Percentiles rank a stretch among this genome's conserved stretches.
Evolutionary conservation across 129 eudicot species (phyloP).

Genomic region (Escallonia rubra): DNA sequence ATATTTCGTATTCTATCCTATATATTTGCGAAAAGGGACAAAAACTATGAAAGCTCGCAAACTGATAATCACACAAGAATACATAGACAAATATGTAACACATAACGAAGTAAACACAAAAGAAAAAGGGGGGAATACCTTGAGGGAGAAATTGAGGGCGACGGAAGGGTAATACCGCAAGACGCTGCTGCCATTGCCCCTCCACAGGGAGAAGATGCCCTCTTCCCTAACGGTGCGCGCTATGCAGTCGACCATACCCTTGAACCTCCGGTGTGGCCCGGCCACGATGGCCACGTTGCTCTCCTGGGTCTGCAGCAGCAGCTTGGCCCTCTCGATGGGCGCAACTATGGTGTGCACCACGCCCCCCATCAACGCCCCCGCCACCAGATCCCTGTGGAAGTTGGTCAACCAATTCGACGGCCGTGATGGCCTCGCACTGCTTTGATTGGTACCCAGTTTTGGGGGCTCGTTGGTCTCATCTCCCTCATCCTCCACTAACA

Average conservation of each 20-base stretch:
- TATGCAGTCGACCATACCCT: slow-evolving; percentile 93
- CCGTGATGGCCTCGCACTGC: slow-evolving; percentile 13
- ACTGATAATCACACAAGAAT: not conserved
- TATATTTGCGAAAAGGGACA: too few relatives aligned
- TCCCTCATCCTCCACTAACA: slow-evolving; percentile 48
- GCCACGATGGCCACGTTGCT: slow-evolving; percentile 79
- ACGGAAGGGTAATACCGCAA: slow-evolving; percentile 92
- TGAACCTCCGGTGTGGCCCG: slow-evolving; percentile 69
- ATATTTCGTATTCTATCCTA: too few relatives aligned
- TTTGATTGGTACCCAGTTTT: slow-evolving; percentile 9
- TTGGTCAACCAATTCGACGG: slow-evolving; percentile 44
- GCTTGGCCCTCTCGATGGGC: slow-evolving; percentile 91
- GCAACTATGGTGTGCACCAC: slow-evolving; percentile 93
- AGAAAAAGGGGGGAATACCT: slow-evolving; percentile 38
- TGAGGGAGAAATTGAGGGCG: slow-evolving; percentile 96
- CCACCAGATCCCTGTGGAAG: slow-evolving; percentile 81
- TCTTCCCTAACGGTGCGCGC: slow-evolving; percentile 63
- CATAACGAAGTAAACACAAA: not conserved
- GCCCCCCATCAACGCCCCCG: slow-evolving; percentile 93
- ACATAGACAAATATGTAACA: not conserved
- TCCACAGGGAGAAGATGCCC: slow-evolving; percentile 86
- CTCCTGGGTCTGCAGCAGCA: slow-evolving; percentile 86
- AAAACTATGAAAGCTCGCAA: too few relatives aligned
- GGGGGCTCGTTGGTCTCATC: slow-evolving; percentile 16
- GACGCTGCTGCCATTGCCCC: slow-evolving; percentile 99